A percentile compares a stretch with the other conserved stretches of the same genome.
These are phyloP conservation scores for Pseudotsuga menziesii DNA, from an alignment of 75 land plant genomes.

Conservation along the genomic window DNA sequence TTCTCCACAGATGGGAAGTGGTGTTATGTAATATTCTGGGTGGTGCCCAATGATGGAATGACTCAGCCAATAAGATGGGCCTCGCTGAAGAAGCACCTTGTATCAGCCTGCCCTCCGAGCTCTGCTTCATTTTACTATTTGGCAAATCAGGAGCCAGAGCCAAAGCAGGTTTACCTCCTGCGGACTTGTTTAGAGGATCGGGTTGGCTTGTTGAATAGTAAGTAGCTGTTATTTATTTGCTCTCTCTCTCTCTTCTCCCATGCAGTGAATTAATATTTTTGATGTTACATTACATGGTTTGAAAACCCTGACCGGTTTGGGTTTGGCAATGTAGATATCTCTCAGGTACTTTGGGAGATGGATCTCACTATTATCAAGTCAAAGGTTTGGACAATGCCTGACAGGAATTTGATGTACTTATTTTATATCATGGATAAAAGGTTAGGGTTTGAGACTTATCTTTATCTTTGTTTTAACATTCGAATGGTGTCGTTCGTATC, in stretches of 20 bases:
- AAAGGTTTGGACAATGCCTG: conserved; percentile 75
- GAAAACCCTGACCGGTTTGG: background rate
- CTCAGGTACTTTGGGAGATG: conserved; percentile 67
- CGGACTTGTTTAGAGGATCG: conserved; percentile 49
- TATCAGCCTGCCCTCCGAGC: conserved; percentile 65
- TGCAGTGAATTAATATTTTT: background rate
- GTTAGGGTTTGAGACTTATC: conserved; percentile 15
- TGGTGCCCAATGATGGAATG: conserved; percentile 34
- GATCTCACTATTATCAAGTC: conserved; percentile 73
- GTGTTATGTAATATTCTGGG: conserved; percentile 82
- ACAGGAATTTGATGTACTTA: conserved; percentile 63
- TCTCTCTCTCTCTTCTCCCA: background rate
- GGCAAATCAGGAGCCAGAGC: conserved; percentile 10
- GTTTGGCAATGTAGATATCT: conserved; percentile 43
- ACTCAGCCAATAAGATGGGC: conserved; percentile 43
- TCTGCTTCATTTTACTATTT: conserved; percentile 23
- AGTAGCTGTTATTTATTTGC: background rate
- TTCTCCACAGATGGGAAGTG: conserved; percentile 87
- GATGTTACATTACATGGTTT: background rate
- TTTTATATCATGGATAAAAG: conserved; percentile 70
- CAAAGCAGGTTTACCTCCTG: conserved; percentile 49
- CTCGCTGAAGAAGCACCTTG: conserved; percentile 56
- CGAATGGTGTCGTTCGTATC: too few species aligned
- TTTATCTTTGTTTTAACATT: too few species aligned
- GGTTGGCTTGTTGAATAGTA: conserved; percentile 74